Conservation (phyloP, 129 eudicot species). For the Flaveria trinervia region DNA sequence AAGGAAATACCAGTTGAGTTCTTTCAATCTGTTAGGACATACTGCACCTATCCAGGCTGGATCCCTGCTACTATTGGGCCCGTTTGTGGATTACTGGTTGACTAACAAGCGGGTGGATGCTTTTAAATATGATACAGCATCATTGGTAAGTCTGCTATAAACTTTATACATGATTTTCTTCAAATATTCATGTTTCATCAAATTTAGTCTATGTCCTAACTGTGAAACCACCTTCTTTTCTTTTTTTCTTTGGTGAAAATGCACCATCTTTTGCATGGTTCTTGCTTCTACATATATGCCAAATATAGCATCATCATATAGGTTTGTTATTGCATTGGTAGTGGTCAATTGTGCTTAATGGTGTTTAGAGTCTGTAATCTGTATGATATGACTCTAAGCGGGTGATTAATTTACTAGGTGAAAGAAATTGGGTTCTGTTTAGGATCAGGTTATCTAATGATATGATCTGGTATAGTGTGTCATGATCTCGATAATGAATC, state of each 20-base stretch:
- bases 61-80: conserved; percentile 63
- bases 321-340: conserved; percentile 17
- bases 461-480: not conserved
- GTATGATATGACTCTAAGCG: too few species aligned
- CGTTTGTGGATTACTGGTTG: conserved; percentile 74
- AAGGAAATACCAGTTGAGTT: conserved; percentile 71
- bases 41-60: conserved; percentile 82
- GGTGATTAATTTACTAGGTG: not conserved
- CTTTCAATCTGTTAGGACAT: conserved; percentile 72
- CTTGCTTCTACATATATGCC: not conserved
- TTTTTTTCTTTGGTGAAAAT: too few species aligned
- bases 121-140: conserved; percentile 44
- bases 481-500: not conserved
- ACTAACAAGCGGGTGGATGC: conserved; percentile 62
- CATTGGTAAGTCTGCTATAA: conserved; percentile 49
- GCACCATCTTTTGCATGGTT: not conserved
- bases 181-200: conserved; percentile 3
- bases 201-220: not conserved
- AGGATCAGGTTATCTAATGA: not conserved
- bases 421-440: not conserved
- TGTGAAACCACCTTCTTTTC: conserved; percentile 4
- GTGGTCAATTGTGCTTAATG: not conserved
- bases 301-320: not conserved
- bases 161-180: conserved; percentile 2
- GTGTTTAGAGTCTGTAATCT: too few species aligned